phyloP scores from a whole-genome alignment of 768 basidiomycete genomes.

The Panaeolus papilionaceus region DNA sequence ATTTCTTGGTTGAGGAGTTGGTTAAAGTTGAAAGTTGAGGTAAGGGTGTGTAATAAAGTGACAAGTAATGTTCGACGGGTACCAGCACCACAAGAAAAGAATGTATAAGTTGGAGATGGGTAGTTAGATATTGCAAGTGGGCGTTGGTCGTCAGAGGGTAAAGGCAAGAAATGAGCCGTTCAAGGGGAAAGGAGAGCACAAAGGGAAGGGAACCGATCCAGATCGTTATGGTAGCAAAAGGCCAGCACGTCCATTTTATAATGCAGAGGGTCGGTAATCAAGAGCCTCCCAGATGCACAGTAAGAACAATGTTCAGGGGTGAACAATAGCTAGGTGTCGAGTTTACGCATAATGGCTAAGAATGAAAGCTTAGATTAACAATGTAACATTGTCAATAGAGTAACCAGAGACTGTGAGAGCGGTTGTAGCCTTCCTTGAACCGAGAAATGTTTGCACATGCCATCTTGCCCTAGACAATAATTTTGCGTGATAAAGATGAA shows the following conservation, averaged over 20 bases:
- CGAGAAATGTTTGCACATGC: not conserved
- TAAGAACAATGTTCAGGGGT: slow-evolving; percentile 18
- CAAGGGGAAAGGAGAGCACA: slow-evolving; percentile 18
- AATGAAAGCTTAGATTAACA: not conserved
- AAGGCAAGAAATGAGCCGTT: slow-evolving; percentile 15
- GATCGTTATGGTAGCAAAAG: slow-evolving; percentile 30
- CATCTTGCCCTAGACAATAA: not conserved
- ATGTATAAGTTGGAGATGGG: slow-evolving; percentile 24
- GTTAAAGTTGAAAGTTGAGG: slow-evolving; percentile 3
- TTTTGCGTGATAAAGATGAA: not conserved
- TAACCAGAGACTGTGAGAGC: slow-evolving; percentile 5
- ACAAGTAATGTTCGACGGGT: slow-evolving; percentile 24
- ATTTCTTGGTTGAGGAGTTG: slow-evolving; percentile 17
- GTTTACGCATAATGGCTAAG: not conserved
- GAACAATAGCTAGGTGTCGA: slow-evolving; percentile 11
- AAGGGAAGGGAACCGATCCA: slow-evolving; percentile 31
- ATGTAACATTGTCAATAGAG: not conserved
- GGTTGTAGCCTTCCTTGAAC: not conserved
- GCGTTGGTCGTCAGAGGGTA: slow-evolving; percentile 18
- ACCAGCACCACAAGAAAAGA: slow-evolving; percentile 27
- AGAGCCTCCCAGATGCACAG: not conserved
- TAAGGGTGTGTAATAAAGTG: slow-evolving; percentile 11
- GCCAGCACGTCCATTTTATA: slow-evolving; percentile 9
- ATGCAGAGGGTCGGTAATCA: slow-evolving; percentile 8
- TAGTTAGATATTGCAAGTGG: slow-evolving; percentile 20